Evolutionary conservation across 805 yeast genomes (phyloP), one percentile per base, ranked within the genome.

Genomic region (Monosporozyma unispora): DNA sequence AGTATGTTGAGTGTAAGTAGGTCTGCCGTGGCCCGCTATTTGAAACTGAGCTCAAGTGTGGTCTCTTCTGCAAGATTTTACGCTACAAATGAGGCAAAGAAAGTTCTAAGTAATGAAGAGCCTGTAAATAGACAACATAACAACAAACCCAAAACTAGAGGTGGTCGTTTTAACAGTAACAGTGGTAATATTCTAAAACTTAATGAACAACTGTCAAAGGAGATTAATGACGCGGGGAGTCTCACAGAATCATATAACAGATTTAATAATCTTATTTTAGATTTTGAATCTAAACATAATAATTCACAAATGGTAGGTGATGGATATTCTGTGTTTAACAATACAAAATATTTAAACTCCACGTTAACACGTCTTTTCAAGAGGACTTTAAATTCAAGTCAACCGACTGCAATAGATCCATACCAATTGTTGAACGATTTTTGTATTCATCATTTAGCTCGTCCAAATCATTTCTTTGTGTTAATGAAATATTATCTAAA

Each of bases 401-500:
- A 42, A 14, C 50, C 59, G 3, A 48, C 48, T 21, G 25, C 18
- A 7, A 44, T 57, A 25, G 57, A 57, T 27, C 66, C 67, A 3
- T 62, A 52, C 47, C 62, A 57, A 50, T 54, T 64, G n/a, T 50
- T 64, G 22, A 52, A 53, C 31, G 53, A 57, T 4, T 40, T 60
- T 39, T 57, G 62, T 27, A 57, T 59, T 18, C 55, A 55, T 45
- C 53, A 59, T 10, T 51, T 64, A 28, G 64, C 65, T 3, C 51
- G 65, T 21, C 57, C 63, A 8, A 52, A 57, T 27, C 68, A 64
- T 54, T 64, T 63, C 38, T 55, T 54, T 25, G 50, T 59, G 4
- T 59, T 64, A 1, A 51, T 63, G 52, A 54, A 52, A 42, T 44
- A 58, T 31, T 54, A 58, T 21, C 33, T 64, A 16, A n/a, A 23